Base-by-base conservation (phyloP, 148 eudicot species). In the Dysphania ambrosioides region DNA sequence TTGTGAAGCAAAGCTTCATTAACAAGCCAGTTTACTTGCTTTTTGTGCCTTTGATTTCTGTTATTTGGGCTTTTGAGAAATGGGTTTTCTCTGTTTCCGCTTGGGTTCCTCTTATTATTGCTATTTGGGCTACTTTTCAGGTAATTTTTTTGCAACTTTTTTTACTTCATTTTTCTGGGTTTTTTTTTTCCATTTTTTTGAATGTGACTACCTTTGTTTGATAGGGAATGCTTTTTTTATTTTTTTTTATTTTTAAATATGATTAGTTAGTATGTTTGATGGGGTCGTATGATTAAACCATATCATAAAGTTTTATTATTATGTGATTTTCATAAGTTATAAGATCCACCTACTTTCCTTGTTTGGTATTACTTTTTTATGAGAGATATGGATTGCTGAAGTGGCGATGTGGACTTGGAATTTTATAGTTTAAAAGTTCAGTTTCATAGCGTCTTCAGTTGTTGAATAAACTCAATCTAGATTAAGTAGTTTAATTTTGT, bases 61-160 rank as follows among this genome's bases (percentile, higher is more conserved):
- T 83, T 72, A 56, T 87, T 36, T 95, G 97, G 97, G 87, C 63
- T 19, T 42, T 95, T 75, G 98, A 92, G 84, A 92, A 81, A 72
- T 95, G 97, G 96, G 65, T 90, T 82, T 85, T 95, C 66, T 79
- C 86, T 68, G 36, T 92, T 44, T 85, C 93, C 66, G 86, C 78
- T 81, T 95, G 97, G 97, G 88, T 90, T 81, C 91, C 90, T 78
- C 88, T 95, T 76, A 84, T 53, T 73, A 68, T 90, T 73, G 88
- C 92, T 64, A 87, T 95, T 35, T 90, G 90, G 91, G 97, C 92
- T n/a, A 73, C 97, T 78, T 64, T 86, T 81, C 97, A 95, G 98
- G 98, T 87, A 80, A 23, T 5, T 32, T 64, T 18, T 13, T 51
- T 11, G 32, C 10, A 19, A 18, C 26, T 27, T 66, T 15, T 16